These are phyloP conservation scores for Zygoascus tannicola DNA, from an alignment of 805 yeast genomes.

Conservation along the genomic window DNA sequence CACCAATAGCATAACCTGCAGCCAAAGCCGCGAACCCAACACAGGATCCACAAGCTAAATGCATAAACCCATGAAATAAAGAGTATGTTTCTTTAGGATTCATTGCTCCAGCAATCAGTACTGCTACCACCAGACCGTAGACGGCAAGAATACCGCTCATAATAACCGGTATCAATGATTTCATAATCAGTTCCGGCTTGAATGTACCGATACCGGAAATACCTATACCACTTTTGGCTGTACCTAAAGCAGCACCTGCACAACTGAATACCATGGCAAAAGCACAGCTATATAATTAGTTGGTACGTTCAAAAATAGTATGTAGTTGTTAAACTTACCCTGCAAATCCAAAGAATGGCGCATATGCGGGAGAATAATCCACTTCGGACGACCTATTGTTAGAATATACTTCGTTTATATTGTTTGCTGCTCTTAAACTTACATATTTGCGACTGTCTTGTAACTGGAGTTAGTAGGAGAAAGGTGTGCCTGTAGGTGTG, in stretches of 20 bases:
- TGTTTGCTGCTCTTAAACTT: no score
- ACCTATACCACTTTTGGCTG: conserved; percentile 97
- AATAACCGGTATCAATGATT: conserved; percentile 83
- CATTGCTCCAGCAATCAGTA: conserved; percentile 76
- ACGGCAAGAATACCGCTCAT: conserved; percentile 97
- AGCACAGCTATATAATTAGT: conserved; percentile 45
- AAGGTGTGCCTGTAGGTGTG: no score
- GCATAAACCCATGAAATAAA: conserved; percentile 95
- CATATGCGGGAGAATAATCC: conserved; percentile 74
- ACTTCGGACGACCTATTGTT: conserved; percentile 25
- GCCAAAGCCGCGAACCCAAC: conserved; percentile 97
- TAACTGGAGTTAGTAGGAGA: no score
- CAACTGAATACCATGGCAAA: conserved; percentile 85
- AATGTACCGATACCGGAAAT: conserved; percentile 97
- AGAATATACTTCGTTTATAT: no score
- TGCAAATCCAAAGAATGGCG: conserved; percentile 96
- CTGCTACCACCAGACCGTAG: conserved; percentile 94
- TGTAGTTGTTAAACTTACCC: conserved; percentile 39
- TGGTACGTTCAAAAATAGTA: not conserved
- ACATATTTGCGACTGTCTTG: no score
- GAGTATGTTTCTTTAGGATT: conserved; percentile 74
- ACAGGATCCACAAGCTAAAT: conserved; percentile 86
- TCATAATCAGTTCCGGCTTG: conserved; percentile 95
- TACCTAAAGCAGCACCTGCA: conserved; percentile 98
- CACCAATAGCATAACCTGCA: conserved; percentile 93